These are phyloP conservation scores for Schizochytrium sp. DNA, from an alignment of 108 stramenopile genomes.

Conservation along the genomic window DNA sequence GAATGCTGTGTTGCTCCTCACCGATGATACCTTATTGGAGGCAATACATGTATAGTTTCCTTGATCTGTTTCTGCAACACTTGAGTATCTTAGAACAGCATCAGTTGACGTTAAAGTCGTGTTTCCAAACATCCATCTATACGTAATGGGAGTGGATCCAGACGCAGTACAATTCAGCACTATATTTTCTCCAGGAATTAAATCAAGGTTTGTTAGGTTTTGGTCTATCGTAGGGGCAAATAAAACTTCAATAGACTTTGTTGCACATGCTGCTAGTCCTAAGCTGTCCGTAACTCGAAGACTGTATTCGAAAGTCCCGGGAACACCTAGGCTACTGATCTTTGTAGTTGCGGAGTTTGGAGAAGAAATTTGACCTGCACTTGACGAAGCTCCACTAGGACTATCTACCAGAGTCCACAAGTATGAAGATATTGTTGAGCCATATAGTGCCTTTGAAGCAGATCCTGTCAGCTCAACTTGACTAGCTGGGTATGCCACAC, in stretches of 20 bases:
- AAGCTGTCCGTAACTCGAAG: constrained; percentile 10
- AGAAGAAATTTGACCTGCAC: neutral
- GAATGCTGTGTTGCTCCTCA: neutral
- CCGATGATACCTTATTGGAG: neutral
- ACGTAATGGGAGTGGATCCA: constrained; percentile 21
- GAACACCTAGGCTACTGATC: neutral
- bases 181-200: neutral
- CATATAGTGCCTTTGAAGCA: neutral
- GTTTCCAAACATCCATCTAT: constrained; percentile 11
- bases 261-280: constrained; percentile 7
- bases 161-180: constrained; percentile 4
- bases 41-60: constrained; percentile 48
- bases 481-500: constrained; percentile 22
- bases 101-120: neutral
- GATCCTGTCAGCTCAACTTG: neutral
- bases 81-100: constrained; percentile 3
- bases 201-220: neutral
- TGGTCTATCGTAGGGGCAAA: constrained; percentile 6
- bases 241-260: neutral
- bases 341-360: neutral
- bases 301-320: neutral
- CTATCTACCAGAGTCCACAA: neutral
- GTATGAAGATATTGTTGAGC: constrained; percentile 22
- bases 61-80: constrained; percentile 44
- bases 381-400: constrained; percentile 27